These are phyloP conservation scores for Adenanthera pavonina DNA, from an alignment of 306 rosid genomes.

Conservation along the genomic window DNA sequence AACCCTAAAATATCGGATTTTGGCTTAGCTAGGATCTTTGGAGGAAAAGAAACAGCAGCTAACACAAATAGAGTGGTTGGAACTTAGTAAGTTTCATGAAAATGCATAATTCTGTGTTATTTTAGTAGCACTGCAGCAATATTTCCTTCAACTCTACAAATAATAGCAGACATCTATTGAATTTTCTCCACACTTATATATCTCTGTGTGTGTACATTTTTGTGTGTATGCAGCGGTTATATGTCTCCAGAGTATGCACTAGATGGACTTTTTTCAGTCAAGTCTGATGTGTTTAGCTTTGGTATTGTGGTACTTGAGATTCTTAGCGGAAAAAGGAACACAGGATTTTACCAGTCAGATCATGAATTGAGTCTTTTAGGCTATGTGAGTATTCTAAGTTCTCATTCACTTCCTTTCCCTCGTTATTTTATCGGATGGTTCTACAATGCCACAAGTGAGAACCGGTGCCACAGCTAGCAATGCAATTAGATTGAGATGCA, in stretches of 20 bases:
- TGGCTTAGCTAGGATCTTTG: conserved; percentile 76
- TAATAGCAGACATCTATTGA: neutral
- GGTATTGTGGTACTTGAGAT: conserved; percentile 78
- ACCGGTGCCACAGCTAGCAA: neutral
- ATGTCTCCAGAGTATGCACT: conserved; percentile 83
- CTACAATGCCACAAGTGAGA: neutral
- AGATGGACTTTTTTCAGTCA: conserved; percentile 71
- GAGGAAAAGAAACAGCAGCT: conserved; percentile 62
- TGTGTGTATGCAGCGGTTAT: conserved; percentile 59
- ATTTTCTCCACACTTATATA: conserved; percentile 11
- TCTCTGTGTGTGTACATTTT: too few relatives aligned
- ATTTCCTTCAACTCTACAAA: neutral
- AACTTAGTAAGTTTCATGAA: conserved; percentile 66
- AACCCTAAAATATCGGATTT: conserved; percentile 84
- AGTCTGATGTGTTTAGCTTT: conserved; percentile 73
- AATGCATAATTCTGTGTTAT: conserved; percentile 21
- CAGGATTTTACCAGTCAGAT: conserved; percentile 66
- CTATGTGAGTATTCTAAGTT: conserved; percentile 49
- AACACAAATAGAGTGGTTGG: conserved; percentile 81
- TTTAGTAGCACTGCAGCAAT: neutral
- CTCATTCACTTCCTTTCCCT: neutral
- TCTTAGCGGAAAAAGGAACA: conserved; percentile 69
- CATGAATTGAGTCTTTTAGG: conserved; percentile 71
- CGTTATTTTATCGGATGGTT: neutral
- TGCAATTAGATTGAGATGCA: neutral